phyloP scores from a whole-genome alignment of 2,329 filamentous ascomycete genomes.

The Arthrobotrys sphaeroides region DNA sequence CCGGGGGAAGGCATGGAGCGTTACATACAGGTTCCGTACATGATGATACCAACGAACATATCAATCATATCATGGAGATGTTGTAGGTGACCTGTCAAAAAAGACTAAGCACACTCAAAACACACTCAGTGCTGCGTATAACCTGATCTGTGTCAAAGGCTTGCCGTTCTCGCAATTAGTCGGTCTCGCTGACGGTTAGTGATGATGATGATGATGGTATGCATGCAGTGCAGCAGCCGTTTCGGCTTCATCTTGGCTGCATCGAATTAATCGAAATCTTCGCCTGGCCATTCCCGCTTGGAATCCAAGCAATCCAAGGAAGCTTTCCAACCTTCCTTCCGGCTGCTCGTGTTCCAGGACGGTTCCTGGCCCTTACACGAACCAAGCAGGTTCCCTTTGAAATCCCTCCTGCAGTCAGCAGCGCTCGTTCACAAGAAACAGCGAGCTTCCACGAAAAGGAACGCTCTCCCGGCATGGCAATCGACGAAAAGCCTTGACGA shows the following conservation, averaged over 20 bases:
- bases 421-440: not conserved
- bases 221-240: slow-evolving; percentile 14
- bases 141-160: too few species aligned
- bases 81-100: not conserved
- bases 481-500: not conserved
- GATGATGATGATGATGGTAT: slow-evolving; percentile 7
- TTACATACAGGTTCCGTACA: not conserved
- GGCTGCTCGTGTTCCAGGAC: not conserved
- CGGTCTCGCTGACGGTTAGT: not conserved
- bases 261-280: slow-evolving; percentile 5
- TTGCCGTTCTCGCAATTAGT: not conserved
- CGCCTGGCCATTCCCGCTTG: slow-evolving; percentile 27
- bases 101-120: not conserved
- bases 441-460: slow-evolving; percentile 11
- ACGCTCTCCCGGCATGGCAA: slow-evolving; percentile 6
- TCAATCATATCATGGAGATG: not conserved
- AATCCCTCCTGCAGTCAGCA: slow-evolving; percentile 5
- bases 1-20: not conserved
- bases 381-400: slow-evolving; percentile 29
- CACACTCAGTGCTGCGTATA: too few species aligned
- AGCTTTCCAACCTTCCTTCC: slow-evolving; percentile 15
- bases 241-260: slow-evolving; percentile 36
- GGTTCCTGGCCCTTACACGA: slow-evolving; percentile 39
- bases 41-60: not conserved
- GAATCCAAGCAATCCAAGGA: not conserved